A percentile compares a stretch with the other conserved stretches of the same genome.
These are phyloP conservation scores for Lenzites betulinus DNA, from an alignment of 768 basidiomycete genomes.

Conservation along the genomic window DNA sequence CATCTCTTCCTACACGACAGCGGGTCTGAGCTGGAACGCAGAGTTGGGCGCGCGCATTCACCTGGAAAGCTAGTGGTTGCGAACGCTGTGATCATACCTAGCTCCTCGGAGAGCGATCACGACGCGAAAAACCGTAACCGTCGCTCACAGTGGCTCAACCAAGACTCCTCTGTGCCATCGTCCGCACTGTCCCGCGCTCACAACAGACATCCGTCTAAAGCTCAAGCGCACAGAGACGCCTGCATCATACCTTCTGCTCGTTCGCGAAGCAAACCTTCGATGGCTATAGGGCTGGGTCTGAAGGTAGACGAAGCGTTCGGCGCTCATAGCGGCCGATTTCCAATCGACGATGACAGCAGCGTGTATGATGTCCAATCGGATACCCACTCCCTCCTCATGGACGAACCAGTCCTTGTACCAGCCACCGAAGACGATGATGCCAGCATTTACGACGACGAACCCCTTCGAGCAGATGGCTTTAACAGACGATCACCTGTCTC, in stretches of 20 bases:
- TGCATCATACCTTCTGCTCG: background rate
- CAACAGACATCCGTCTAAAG: background rate
- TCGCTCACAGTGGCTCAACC: background rate
- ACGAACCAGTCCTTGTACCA: background rate
- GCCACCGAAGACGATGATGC: slow-evolving; percentile 16
- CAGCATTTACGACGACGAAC: slow-evolving; percentile 10
- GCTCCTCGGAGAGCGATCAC: slow-evolving; percentile 27
- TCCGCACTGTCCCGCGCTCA: background rate
- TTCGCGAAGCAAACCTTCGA: background rate
- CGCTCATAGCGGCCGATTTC: background rate
- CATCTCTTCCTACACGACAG: slow-evolving; percentile 20
- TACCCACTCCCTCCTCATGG: background rate
- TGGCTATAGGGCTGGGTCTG: slow-evolving; percentile 12
- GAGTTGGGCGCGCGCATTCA: slow-evolving; percentile 12
- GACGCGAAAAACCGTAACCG: background rate
- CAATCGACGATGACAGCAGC: slow-evolving; percentile 22
- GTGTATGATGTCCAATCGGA: slow-evolving; percentile 22
- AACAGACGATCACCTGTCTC: background rate
- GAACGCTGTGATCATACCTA: slow-evolving; percentile 29
- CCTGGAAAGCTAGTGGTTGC: slow-evolving; percentile 27
- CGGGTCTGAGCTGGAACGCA: slow-evolving; percentile 27
- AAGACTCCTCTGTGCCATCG: background rate
- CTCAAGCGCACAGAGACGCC: background rate
- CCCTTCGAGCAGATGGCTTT: background rate
- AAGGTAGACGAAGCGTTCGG: slow-evolving; percentile 5